Base-by-base conservation (phyloP, 2,329 filamentous ascomycete genomes). In the Pseudogymnoascus sp. region DNA sequence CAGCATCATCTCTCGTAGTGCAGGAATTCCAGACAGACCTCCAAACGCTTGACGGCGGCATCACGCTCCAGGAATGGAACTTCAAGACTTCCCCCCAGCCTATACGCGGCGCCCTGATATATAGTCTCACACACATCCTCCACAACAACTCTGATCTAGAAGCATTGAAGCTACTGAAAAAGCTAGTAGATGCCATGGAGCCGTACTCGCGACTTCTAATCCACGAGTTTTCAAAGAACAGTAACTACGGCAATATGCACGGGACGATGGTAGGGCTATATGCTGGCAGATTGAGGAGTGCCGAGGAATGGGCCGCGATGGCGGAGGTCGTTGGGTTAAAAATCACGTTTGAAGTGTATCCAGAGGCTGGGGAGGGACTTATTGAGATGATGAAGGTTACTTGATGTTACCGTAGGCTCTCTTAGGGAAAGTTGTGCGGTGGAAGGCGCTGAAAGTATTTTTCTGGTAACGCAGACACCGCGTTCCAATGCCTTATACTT, bases 111-210 rank as follows among this genome's bases (percentile, higher is more conserved):
- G 75, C 75, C 3, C 63, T 73, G 3, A 66, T 73, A 23, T 76
- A 76, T 40, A 70, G 70, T 4, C 64, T 76, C 3, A 72, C 73
- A 14, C 73, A 75, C 64, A 74, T 76, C 16, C 66, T 76, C 21
- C 75, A 76, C 59, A 76, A 76, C 36, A 50, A 75, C 50, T 69
- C 75, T 3, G 75, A 76, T 59, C 64, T 76, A 16, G 73, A 75
- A 44, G 73, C 75, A 1, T 67, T 73, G 50, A 65, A 69, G n/a
- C 65, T 76, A 37, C 59, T 76, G 44, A 73, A 75, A 68, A 76
- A 75, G 64, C 65, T 75, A 2, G 69, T 74, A 1, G 66, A 64
- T 18, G 74, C 74, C 1, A 76, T 76, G 75, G 69, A 66, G 0
- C 66, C 72, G 3, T 61, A 70, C 18, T 76, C 75, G 3, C 67